Evolutionary conservation across 225 moss, liverwort and hornwort species (phyloP), one percentile per base, ranked within the genome.

Genomic region (Bryoerythrophyllum caledonicum): DNA sequence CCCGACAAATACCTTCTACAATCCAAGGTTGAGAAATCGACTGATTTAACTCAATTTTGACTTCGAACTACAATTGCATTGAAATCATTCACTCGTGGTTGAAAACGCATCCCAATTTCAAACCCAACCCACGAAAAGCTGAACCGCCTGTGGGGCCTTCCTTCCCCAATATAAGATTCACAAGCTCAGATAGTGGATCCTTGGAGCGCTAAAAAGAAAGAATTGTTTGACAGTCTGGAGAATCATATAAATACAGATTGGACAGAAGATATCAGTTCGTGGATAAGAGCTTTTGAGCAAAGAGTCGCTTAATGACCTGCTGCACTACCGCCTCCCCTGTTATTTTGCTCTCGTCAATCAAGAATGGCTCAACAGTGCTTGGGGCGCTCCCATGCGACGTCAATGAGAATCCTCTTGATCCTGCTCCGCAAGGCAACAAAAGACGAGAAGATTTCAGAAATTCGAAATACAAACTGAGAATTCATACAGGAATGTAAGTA

Each of bases 291-390:
- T 81, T 88, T 83, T 99, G 99, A 23, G 89, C 95, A 76, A 90
- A 92, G 58, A 99, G 81, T 64, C 99, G 90, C 83, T 99, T 95
- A 70, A 82, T 91, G 72, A 99, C 82, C 93, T 93, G 93, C 78
- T 88, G 88, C 19, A 95, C 93, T 60, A 99, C 72, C 24, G 91
- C 76, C 13, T 93, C 93, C 28, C 84, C 74, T 57, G 81, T 82
- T 76, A 99, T 76, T 80, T 92, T 97, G 57, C 82, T 92, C 81
- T 95, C 95, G 75, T 99, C 95, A 71, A 95, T 78, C 61, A 99
- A 74, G 73, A 99, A 99, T 27, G 99, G 95, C 81, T 99, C 95
- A 17, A 99, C 77, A 20, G 99, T 99, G 87, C 99, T 95, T 34
- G 99, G 99, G 7, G 89, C 66, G 48, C 89, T 85, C 65, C 93